Base-by-base conservation (phyloP, 2,329 filamentous ascomycete genomes). In the Alternaria metachromatica region DNA sequence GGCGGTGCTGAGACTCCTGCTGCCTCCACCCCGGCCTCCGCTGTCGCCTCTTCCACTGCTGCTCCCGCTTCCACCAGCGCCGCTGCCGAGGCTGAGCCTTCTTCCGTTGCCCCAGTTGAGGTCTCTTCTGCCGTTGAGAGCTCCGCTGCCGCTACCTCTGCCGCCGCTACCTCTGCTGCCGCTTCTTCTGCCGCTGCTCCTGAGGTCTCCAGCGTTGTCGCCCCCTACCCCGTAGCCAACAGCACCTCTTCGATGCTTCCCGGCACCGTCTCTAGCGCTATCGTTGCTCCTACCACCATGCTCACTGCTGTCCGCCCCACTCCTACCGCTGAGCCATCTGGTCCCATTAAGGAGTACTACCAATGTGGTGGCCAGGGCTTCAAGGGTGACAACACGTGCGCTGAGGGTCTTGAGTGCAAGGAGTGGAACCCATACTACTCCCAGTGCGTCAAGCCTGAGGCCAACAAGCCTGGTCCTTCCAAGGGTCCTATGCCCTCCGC, bases 361-460 rank as follows among this genome's bases (percentile, higher is more conserved):
- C 83, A 83, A 68, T 85, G 84, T 66, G 83, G 83, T 70, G 84
- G 83, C 15, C 68, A 74, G 18, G 77, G 72, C 64, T 84, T 73
- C 65, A 80, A 71, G 15, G 83, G 83, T 25, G 60, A 78, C 13
- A 78, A 72, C 0, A 61, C 69, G 25, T 85, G 83, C 59, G 78
- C 76, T 5, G 60, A 72, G 41, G 83, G 82, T 8, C 71, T 68
- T 28, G 72, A 71, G 10, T 85, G 83, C 76, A 76, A 78, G 55
- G 71, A 72, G 5, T 72, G 65, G 61, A 85, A 85, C 76, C 70
- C 75, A 2, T 85, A 80, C 69, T 85, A 85, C 76, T 80, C 68
- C 44, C 84, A 85, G 77, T 85, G 84, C 70, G 26, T 76, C 33
- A 55, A 70, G 60, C 33, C 67, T 15, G 66, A 68, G 48, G 66